phyloP scores from a whole-genome alignment of 1,139 yeast genomes.

The Lodderomyces pseudojiufengensis region DNA sequence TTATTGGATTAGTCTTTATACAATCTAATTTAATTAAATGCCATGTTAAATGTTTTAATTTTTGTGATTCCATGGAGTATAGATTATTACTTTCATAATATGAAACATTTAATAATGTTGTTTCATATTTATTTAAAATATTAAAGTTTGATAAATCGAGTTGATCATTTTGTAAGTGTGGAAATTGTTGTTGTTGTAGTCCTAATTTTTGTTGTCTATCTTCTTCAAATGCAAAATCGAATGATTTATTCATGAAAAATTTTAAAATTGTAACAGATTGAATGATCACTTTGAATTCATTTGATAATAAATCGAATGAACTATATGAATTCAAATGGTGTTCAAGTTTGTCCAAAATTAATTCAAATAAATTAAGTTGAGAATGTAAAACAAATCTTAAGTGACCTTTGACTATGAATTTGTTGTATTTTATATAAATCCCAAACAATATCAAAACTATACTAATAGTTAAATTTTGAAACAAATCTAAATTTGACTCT shows the following conservation, averaged over 20 bases:
- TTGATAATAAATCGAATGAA: constrained; percentile 11
- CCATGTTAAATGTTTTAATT: constrained; percentile 33
- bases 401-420: constrained; percentile 11
- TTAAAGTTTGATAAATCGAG: constrained; percentile 12
- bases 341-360: constrained; percentile 20
- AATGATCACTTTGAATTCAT: constrained; percentile 24
- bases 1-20: constrained; percentile 19
- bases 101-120: constrained; percentile 22
- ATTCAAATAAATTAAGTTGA: constrained; percentile 32
- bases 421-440: constrained; percentile 13
- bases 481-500: constrained; percentile 4
- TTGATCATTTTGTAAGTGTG: too few species aligned
- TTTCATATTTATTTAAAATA: constrained; percentile 24
- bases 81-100: constrained; percentile 20
- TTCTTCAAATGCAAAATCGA: constrained; percentile 9
- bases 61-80: constrained; percentile 23
- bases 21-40: constrained; percentile 28
- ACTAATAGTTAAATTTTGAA: constrained; percentile 28
- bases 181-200: too few species aligned
- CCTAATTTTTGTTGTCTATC: constrained; percentile 2
- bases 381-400: constrained; percentile 24
- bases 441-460: constrained; percentile 26
- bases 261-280: constrained; percentile 33
- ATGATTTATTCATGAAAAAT: constrained; percentile 23
- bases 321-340: too few species aligned